Conservation (phyloP, 2,329 filamentous ascomycete species). For the Cladosporium sphaerospermum region DNA sequence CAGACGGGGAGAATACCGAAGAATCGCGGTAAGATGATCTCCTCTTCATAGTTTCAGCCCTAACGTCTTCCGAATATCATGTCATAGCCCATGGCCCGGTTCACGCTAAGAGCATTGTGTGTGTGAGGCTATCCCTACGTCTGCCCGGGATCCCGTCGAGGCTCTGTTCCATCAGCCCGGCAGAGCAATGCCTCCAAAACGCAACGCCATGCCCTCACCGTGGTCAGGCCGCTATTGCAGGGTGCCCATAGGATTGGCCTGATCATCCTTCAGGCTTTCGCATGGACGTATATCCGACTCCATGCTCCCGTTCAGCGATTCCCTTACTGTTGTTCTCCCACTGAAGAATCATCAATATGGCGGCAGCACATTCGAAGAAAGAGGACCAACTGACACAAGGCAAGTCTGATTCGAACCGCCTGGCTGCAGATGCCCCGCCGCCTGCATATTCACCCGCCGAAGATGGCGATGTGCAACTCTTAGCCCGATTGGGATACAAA, state of each 20-base stretch:
- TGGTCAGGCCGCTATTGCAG: slow-evolving; percentile 10
- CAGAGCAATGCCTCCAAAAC: slow-evolving; percentile 2
- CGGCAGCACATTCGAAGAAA: background rate
- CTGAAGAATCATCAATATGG: too few species aligned
- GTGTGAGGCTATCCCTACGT: slow-evolving; percentile 9
- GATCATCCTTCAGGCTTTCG: background rate
- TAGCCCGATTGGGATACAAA: slow-evolving; percentile 57
- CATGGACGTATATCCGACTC: background rate
- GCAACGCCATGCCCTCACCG: slow-evolving; percentile 4
- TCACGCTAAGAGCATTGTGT: slow-evolving; percentile 5
- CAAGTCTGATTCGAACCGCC: background rate
- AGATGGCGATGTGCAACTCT: slow-evolving; percentile 53
- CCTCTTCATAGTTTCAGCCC: slow-evolving; percentile 4
- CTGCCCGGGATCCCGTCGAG: background rate
- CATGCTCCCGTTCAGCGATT: background rate
- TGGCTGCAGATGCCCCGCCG: background rate
- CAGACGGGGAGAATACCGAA: background rate
- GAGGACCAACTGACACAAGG: slow-evolving; percentile 5
- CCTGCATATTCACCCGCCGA: background rate
- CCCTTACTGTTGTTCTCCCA: background rate
- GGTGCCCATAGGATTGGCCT: background rate
- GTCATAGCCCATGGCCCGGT: slow-evolving; percentile 6
- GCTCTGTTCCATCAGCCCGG: slow-evolving; percentile 10
- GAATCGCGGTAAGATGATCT: slow-evolving; percentile 1
- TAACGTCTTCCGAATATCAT: background rate